Evolutionary conservation across 1,139 yeast species (phyloP), one percentile per base, ranked within the genome.

Genomic region (Candida glucosophila): DNA sequence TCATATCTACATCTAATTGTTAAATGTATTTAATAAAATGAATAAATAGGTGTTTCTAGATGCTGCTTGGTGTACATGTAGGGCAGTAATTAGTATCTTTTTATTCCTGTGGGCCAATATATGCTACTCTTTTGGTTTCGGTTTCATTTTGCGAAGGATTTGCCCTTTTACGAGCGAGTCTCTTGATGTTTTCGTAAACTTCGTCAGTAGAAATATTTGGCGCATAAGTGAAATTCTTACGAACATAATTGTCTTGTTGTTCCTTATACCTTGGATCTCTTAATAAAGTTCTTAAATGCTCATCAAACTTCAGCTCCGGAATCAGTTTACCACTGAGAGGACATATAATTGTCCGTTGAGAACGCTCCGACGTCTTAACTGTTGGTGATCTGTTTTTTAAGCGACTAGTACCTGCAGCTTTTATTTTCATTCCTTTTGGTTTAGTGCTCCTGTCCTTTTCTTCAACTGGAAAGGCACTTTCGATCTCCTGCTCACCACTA

Each of bases 231-330:
- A 68, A 67, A 35, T 75, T 71, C 41, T 85, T 81, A 17, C 67
- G 59, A 36, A 79, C 74, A 44, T 69, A 77, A 32, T 69, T 67
- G 16, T 69, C 73, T 42, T 74, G 77, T 46, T 83, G 88, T 35
- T 73, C 73, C 37, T 75, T 67, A 55, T 82, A 83, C 35, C 72
- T 62, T 2, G 95, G 95, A 49, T 88, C 95, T 27, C 90, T 56
- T 24, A 83, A 58, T 29, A 81, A 56, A n/a, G 75, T 68, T 31
- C 73, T 69, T 36, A 86, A 59, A 49, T 88, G 96, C 36, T 66
- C 70, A 36, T 79, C 85, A 44, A 81, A 83, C 36, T 77, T 60
- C 28, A 67, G 64, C 40, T 81, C 92, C 0, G 88, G 80, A 4
- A 88, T 68, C 43, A 67, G 45, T 39, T 75, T 68, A 1, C 77